A percentile compares a stretch with the other conserved stretches of the same genome.
phyloP scores from a whole-genome alignment of 1,284 basidiomycete genomes.

The Ustilago nuda region DNA sequence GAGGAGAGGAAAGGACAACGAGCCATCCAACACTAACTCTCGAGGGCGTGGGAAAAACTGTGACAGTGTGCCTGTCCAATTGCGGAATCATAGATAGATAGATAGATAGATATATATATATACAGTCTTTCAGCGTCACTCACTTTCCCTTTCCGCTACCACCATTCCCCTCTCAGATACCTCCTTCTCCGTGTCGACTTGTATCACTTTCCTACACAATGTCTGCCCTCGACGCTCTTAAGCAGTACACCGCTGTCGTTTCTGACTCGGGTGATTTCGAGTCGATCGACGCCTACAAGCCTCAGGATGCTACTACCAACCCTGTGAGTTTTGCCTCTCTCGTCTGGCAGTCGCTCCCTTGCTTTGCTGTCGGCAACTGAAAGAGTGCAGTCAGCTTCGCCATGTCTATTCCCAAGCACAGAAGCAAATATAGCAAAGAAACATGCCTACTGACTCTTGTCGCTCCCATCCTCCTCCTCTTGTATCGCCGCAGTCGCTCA shows the following conservation, averaged over 20 bases:
- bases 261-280: conserved; percentile 69
- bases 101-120: neutral
- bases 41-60: no score
- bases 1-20: neutral
- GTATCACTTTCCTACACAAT: conserved; percentile 33
- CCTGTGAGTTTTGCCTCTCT: conserved; percentile 48
- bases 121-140: neutral
- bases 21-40: neutral
- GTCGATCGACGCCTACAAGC: conserved; percentile 68
- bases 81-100: conserved; percentile 10
- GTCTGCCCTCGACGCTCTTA: conserved; percentile 65
- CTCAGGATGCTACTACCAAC: conserved; percentile 69
- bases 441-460: conserved; percentile 3
- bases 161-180: conserved; percentile 8
- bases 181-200: neutral
- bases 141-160: neutral
- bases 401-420: neutral
- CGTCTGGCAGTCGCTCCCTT: neutral
- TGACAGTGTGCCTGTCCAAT: neutral
- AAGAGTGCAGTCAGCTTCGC: neutral
- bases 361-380: neutral
- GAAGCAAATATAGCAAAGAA: neutral
- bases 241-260: conserved; percentile 68
- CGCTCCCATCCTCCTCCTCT: neutral
- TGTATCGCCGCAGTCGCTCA: conserved; percentile 70